Percentiles rank a stretch among this genome's conserved stretches.
Conservation (phyloP, 768 basidiomycete species). For the Nidularia sp. region DNA sequence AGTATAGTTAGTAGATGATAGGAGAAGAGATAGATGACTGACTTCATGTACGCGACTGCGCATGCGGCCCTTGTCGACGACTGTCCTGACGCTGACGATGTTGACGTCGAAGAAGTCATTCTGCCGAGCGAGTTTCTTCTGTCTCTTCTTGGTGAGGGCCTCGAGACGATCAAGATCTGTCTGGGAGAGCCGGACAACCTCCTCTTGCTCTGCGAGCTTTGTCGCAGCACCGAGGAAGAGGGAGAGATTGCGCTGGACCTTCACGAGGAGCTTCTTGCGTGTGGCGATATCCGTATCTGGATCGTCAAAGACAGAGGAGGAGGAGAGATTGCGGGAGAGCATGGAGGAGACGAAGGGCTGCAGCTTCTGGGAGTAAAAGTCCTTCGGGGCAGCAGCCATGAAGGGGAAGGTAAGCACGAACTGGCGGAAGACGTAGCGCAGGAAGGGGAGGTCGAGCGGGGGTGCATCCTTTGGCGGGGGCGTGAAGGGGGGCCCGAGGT, state of each 20-base stretch:
- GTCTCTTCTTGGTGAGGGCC: conserved; percentile 59
- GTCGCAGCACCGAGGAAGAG: conserved; percentile 80
- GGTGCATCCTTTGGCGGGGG: conserved; percentile 59
- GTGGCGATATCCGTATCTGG: conserved; percentile 48
- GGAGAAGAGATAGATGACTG: conserved; percentile 14
- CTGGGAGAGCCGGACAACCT: conserved; percentile 87
- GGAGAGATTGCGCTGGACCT: conserved; percentile 80
- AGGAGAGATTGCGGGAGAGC: conserved; percentile 73
- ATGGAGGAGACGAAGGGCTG: conserved; percentile 90
- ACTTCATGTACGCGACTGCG: conserved; percentile 88
- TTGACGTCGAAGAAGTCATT: conserved; percentile 83
- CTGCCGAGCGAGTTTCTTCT: conserved; percentile 39
- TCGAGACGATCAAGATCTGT: conserved; percentile 80
- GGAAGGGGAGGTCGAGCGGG: conserved; percentile 75
- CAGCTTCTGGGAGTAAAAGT: conserved; percentile 92
- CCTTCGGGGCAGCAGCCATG: conserved; percentile 80
- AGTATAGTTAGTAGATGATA: conserved; percentile 7
- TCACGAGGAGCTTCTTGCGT: conserved; percentile 65
- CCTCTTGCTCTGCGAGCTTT: conserved; percentile 80
- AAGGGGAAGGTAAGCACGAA: conserved; percentile 96
- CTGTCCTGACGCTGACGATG: conserved; percentile 80
- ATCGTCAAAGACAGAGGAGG: conserved; percentile 57
- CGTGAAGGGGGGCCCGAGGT: conserved; percentile 86
- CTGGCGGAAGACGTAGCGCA: conserved; percentile 87
- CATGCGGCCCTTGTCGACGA: conserved; percentile 81